phyloP scores from a whole-genome alignment of 1,284 basidiomycete genomes.

The Ganoderma multipileum region DNA sequence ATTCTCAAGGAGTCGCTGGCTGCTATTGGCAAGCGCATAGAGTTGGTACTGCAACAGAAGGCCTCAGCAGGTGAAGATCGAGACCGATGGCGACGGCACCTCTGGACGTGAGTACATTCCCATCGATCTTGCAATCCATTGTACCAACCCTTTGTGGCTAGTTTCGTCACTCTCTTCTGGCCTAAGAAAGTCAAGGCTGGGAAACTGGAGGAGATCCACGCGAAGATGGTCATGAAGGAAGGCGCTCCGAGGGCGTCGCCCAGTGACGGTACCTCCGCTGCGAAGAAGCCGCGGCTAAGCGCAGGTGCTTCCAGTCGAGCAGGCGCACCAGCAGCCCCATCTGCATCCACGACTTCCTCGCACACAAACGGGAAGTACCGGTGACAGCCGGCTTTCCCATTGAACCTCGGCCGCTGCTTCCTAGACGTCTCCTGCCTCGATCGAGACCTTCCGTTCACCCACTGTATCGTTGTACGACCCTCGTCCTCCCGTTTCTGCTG shows the following conservation, averaged over 20 bases:
- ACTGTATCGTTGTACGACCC: conserved; percentile 23
- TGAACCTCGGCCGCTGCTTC: neutral
- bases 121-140: neutral
- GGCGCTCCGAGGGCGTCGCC: conserved; percentile 38
- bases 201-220: conserved; percentile 89
- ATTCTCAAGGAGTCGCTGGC: conserved; percentile 96
- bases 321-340: conserved; percentile 32
- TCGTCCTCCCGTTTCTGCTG: conserved; percentile 4
- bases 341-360: conserved; percentile 36
- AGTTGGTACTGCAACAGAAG: conserved; percentile 82
- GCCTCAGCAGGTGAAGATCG: conserved; percentile 78
- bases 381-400: conserved; percentile 26
- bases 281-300: conserved; percentile 42
- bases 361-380: conserved; percentile 42
- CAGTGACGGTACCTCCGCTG: conserved; percentile 34
- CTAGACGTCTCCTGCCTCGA: neutral
- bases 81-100: conserved; percentile 90
- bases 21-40: conserved; percentile 93
- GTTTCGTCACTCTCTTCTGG: conserved; percentile 96
- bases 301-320: conserved; percentile 31
- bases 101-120: conserved; percentile 86
- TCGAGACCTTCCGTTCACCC: neutral
- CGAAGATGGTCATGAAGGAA: conserved; percentile 91
- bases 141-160: conserved; percentile 38
- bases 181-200: conserved; percentile 94